Conservation (phyloP, 352 stramenopile genomes). For the Globisporangium cylindrosporum region DNA sequence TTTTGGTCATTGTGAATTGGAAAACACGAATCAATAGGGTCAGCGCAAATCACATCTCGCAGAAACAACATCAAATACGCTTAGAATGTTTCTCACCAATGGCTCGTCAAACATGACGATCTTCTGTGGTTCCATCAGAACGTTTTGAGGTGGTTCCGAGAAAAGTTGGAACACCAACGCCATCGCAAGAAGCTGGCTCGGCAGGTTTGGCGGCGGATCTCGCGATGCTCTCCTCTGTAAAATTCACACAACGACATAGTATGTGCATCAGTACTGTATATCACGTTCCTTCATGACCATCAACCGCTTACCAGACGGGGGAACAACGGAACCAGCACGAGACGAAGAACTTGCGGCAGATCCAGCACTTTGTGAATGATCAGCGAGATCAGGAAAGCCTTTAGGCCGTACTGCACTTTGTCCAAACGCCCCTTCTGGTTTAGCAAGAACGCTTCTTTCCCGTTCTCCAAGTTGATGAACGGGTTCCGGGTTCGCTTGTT, state of each 20-base stretch:
- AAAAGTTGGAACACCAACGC: slow-evolving; percentile 83
- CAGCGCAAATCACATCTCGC: slow-evolving; percentile 1
- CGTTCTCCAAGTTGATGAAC: slow-evolving; percentile 78
- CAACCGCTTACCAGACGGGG: slow-evolving; percentile 48
- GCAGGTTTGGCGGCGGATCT: slow-evolving; percentile 72
- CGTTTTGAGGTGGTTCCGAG: slow-evolving; percentile 78
- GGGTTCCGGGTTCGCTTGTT: slow-evolving; percentile 73
- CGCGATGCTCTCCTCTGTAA: slow-evolving; percentile 53
- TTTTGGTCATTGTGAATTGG: slow-evolving; percentile 19
- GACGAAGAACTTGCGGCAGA: slow-evolving; percentile 76
- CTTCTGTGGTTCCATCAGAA: slow-evolving; percentile 75
- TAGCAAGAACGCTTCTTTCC: slow-evolving; percentile 75
- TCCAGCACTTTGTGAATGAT: slow-evolving; percentile 86
- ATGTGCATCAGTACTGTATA: neutral
- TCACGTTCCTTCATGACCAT: no score
- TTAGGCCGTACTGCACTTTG: slow-evolving; percentile 83
- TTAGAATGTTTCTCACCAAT: slow-evolving; percentile 46
- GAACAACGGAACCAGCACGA: slow-evolving; percentile 81
- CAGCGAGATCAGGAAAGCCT: slow-evolving; percentile 80
- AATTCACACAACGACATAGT: slow-evolving; percentile 8
- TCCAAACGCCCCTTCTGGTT: slow-evolving; percentile 85
- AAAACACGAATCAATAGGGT: slow-evolving; percentile 1
- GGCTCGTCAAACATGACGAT: slow-evolving; percentile 84
- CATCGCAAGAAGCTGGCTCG: slow-evolving; percentile 81
- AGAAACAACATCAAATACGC: neutral